Percentiles rank a stretch among this genome's conserved stretches.
phyloP scores from a whole-genome alignment of 2,329 filamentous ascomycete species.

The Parastagonospora avenae region DNA sequence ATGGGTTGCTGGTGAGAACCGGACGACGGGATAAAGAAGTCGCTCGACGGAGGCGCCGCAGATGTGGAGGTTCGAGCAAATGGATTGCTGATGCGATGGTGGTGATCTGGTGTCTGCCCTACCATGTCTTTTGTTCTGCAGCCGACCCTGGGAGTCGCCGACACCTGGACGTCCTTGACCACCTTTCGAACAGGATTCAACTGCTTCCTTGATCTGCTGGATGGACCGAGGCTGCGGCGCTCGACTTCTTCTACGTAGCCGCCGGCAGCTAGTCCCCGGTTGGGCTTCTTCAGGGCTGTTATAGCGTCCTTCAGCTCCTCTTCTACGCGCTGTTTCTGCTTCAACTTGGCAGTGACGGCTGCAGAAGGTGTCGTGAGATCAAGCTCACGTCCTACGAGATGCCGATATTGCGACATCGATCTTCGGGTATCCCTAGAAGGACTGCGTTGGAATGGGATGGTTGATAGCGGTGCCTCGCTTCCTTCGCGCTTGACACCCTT shows the following conservation, averaged over 20 bases:
- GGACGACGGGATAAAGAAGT: slow-evolving; percentile 49
- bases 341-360: slow-evolving; percentile 62
- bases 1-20: slow-evolving; percentile 37
- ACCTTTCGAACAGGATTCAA: slow-evolving; percentile 34
- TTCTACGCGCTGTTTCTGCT: slow-evolving; percentile 70
- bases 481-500: slow-evolving; percentile 70
- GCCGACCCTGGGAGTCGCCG: slow-evolving; percentile 50
- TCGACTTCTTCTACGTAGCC: slow-evolving; percentile 71
- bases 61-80: slow-evolving; percentile 21
- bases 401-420: slow-evolving; percentile 50
- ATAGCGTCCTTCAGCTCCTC: slow-evolving; percentile 77
- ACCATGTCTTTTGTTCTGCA: slow-evolving; percentile 40
- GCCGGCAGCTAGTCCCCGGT: slow-evolving; percentile 71
- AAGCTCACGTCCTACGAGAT: slow-evolving; percentile 58
- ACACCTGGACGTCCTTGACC: slow-evolving; percentile 46
- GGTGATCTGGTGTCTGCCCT: slow-evolving; percentile 36
- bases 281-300: slow-evolving; percentile 73
- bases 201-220: slow-evolving; percentile 36
- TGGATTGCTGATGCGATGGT: slow-evolving; percentile 23
- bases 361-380: slow-evolving; percentile 60
- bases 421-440: slow-evolving; percentile 44
- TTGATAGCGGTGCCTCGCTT: slow-evolving; percentile 64
- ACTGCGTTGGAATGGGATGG: slow-evolving; percentile 56
- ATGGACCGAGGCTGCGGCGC: slow-evolving; percentile 51
- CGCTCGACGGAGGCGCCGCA: slow-evolving; percentile 30